Evolutionary conservation across 2,329 filamentous ascomycete genomes (phyloP).

Genomic region (Dactylellina cionopaga): DNA sequence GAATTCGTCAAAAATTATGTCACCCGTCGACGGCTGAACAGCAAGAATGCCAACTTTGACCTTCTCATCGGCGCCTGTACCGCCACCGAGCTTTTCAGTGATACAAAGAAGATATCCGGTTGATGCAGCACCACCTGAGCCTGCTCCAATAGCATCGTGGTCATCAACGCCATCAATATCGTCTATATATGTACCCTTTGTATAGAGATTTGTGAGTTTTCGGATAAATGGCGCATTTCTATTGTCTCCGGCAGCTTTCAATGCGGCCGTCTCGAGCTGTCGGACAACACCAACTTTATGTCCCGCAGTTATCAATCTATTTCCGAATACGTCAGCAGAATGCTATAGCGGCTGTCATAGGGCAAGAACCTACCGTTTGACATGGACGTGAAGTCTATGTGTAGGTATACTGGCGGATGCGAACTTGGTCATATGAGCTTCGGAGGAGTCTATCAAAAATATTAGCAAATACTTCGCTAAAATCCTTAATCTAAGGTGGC

Average conservation of each 20-base stretch:
- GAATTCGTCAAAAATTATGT: constrained; percentile 94
- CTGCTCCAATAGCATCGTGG: constrained; percentile 49
- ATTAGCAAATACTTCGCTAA: constrained; percentile 56
- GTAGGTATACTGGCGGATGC: constrained; percentile 96
- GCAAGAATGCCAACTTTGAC: constrained; percentile 91
- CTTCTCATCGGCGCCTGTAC: constrained; percentile 87
- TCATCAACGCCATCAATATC: constrained; percentile 83
- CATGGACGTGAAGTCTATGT: constrained; percentile 89
- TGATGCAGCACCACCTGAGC: constrained; percentile 69
- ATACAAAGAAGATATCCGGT: constrained; percentile 93
- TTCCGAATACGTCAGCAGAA: constrained; percentile 1
- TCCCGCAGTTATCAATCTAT: constrained; percentile 79
- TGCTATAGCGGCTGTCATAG: no score
- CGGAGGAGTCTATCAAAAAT: constrained; percentile 73
- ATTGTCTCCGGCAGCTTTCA: constrained; percentile 96
- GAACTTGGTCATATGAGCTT: constrained; percentile 90
- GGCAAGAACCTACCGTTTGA: constrained; percentile 70
- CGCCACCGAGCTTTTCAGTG: constrained; percentile 82
- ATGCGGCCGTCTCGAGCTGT: constrained; percentile 91
- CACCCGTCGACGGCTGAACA: constrained; percentile 93
- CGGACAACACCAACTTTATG: constrained; percentile 96
- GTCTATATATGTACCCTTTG: constrained; percentile 96
- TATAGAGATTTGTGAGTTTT: constrained; percentile 95
- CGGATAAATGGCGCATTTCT: constrained; percentile 89
- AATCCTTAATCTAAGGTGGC: constrained; percentile 58